Evolutionary conservation across 2,329 filamentous ascomycete species (phyloP), one percentile per base, ranked within the genome.

Genomic region (Aureobasidium melanogenum): DNA sequence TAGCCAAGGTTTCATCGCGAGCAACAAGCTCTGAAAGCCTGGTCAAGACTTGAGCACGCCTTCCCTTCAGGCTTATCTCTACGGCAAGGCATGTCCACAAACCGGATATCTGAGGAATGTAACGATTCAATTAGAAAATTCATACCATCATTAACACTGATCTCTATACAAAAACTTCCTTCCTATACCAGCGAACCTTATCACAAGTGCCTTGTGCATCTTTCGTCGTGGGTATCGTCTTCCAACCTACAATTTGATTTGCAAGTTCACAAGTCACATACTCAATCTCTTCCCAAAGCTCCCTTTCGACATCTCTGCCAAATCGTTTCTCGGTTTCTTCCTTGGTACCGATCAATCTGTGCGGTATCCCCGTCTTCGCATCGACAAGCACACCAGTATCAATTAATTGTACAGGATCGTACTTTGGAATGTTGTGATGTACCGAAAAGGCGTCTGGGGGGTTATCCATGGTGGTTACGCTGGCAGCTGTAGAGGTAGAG

Each of bases 341-440:
- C 30, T 66, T 60, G 1, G 57, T 55, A 1, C 67, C 68, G 56
- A 69, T 63, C 30, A 70, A 44, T 57, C 70, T 61, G 15, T 64
- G 58, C 63, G 46, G 65, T 10, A 41, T 36, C 6, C 61, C 54
- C 17, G 52, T 57, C 34, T 39, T 28, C 5, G 41, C 17, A 38
- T 62, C 64, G n/a, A 68, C 64, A 41, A 66, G 63, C 3, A 47
- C 47, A 28, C 47, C 47, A 15, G 19, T 7, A 17, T 26, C 50
- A 30, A 72, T 64, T 14, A 69, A 60, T 57, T 69, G 66, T 14
- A 68, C 69, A 3, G 68, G 66, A 51, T 70, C 69, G 63, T 70
- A 67, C 61, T 70, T 70, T 4, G 69, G 69, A 3, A 65, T 66
- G 46, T 70, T 69, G 34, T 67, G 63, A 32, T 71, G 69, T 15